A percentile compares a stretch with the other conserved stretches of the same genome.
These are phyloP conservation scores for Phyllosticta citriasiana DNA, from an alignment of 2,329 filamentous ascomycete genomes.

Conservation along the genomic window DNA sequence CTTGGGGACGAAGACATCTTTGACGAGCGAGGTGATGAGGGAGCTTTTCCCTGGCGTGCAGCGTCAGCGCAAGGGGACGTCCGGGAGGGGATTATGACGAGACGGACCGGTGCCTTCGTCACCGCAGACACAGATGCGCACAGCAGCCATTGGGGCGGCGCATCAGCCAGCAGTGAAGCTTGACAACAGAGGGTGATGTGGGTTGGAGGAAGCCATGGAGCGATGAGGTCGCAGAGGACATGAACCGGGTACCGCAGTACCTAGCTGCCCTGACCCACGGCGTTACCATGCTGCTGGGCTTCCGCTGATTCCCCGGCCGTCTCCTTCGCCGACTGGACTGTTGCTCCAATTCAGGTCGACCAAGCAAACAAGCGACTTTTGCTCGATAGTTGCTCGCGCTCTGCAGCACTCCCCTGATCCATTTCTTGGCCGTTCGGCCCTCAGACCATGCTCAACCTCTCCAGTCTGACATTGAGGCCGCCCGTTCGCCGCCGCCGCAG, in stretches of 20 bases:
- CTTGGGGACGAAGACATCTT: slow-evolving; percentile 92
- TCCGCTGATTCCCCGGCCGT: neutral
- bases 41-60: slow-evolving; percentile 29
- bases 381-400: neutral
- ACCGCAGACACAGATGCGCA: slow-evolving; percentile 91
- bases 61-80: neutral
- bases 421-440: neutral
- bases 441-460: neutral
- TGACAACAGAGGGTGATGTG: neutral
- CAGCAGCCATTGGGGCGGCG: slow-evolving; percentile 17
- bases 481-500: neutral
- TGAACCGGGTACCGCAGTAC: no score
- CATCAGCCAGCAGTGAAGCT: slow-evolving; percentile 10
- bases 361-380: neutral
- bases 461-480: neutral
- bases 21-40: slow-evolving; percentile 87
- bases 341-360: neutral
- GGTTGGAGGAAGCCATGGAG: neutral
- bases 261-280: no score
- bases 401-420: neutral
- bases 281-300: neutral
- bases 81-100: neutral
- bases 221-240: neutral
- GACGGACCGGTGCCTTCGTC: slow-evolving; percentile 73
- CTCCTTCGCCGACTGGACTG: neutral